These are phyloP conservation scores for Cadophora sp. DNA, from an alignment of 2,329 filamentous ascomycete species.

Conservation along the genomic window DNA sequence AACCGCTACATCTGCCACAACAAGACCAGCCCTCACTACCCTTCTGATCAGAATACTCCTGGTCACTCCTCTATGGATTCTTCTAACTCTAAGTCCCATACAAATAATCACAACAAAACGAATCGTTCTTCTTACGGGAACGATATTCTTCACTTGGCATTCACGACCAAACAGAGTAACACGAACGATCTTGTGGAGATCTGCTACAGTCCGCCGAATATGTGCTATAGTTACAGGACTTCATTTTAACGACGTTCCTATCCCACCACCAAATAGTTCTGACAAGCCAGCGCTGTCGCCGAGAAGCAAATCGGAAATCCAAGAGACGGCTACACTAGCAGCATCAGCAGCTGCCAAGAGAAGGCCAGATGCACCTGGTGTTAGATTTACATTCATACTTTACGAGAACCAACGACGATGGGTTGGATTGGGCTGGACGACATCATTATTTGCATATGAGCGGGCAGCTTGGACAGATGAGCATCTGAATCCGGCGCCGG, in stretches of 20 bases:
- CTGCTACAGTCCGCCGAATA: constrained; percentile 72
- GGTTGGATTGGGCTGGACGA: constrained; percentile 95
- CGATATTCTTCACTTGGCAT: constrained; percentile 89
- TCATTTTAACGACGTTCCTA: constrained; percentile 64
- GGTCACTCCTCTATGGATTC: constrained; percentile 86
- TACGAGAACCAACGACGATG: constrained; percentile 97
- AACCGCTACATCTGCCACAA: constrained; percentile 90
- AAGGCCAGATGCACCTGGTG: constrained; percentile 70
- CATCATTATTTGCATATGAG: constrained; percentile 89
- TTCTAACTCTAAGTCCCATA: constrained; percentile 81
- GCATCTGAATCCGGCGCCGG: constrained; percentile 80
- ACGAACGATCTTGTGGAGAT: constrained; percentile 90
- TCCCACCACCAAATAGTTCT: constrained; percentile 27
- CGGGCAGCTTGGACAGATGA: constrained; percentile 94
- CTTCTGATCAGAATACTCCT: constrained; percentile 89
- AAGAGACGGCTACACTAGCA: constrained; percentile 43
- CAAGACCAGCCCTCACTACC: constrained; percentile 84
- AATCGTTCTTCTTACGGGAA: constrained; percentile 85
- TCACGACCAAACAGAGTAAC: constrained; percentile 85
- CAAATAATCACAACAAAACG: constrained; percentile 86
- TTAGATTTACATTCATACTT: constrained; percentile 95
- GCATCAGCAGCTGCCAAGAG: constrained; percentile 45
- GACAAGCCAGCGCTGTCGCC: constrained; percentile 44
- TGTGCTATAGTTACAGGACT: constrained; percentile 82
- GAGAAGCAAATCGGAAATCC: constrained; percentile 34